Percentiles rank a stretch among this genome's conserved stretches.
Conservation (phyloP, 352 stramenopile genomes). For the Thraustochytrium sp. region DNA sequence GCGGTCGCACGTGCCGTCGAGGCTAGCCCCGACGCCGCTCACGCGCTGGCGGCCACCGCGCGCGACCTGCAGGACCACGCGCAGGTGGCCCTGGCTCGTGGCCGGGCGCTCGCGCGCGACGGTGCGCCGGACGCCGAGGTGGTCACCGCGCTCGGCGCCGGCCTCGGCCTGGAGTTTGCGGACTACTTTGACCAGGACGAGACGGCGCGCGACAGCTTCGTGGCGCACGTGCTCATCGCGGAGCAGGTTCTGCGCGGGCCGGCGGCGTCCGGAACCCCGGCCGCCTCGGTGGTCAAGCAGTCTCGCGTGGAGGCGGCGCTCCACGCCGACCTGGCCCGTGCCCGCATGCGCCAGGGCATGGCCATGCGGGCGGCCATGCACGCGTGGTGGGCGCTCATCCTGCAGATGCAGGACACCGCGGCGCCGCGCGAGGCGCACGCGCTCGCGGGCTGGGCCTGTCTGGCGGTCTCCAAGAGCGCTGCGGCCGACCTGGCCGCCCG, state of each 20-base stretch:
- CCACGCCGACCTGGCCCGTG: background rate
- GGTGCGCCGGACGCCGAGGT: background rate
- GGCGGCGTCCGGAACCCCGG: too few relatives aligned
- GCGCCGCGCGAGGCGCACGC: background rate
- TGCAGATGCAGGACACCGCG: background rate
- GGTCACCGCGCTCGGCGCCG: background rate
- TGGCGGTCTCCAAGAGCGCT: background rate
- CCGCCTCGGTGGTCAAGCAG: too few relatives aligned
- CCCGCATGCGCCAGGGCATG: background rate
- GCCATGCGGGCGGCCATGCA: background rate
- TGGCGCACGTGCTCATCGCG: background rate
- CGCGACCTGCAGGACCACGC: too few relatives aligned
- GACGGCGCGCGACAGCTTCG: background rate
- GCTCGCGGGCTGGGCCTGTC: background rate
- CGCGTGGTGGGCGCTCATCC: conserved; percentile 6
- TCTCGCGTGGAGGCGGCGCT: too few relatives aligned
- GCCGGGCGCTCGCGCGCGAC: background rate
- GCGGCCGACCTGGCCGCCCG: background rate
- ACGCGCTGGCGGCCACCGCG: background rate
- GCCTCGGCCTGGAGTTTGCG: background rate
- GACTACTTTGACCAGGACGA: background rate
- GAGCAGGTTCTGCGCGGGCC: too few relatives aligned
- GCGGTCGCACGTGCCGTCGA: background rate
- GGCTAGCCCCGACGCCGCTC: too few relatives aligned
- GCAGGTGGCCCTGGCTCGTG: background rate